Percentiles rank a stretch among this genome's conserved stretches.
Conservation (phyloP, 1,139 yeast species). For the Lodderomyces jiufengensis region DNA sequence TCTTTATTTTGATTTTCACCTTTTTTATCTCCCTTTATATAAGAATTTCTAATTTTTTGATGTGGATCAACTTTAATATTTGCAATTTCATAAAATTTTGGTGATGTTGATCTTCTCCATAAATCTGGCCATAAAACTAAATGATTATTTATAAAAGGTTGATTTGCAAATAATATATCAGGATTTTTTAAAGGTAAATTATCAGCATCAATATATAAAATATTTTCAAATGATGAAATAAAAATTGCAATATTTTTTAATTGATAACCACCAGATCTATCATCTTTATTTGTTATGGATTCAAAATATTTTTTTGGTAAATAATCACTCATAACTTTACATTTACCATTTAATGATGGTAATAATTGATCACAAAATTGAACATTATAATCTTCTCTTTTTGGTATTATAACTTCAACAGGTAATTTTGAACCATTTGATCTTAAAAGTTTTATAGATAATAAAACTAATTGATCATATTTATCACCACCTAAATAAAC, state of each 20-base stretch:
- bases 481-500: conserved; percentile 63
- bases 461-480: conserved; percentile 51
- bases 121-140: conserved; percentile 39
- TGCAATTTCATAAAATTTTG: conserved; percentile 30
- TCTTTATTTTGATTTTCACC: conserved; percentile 15
- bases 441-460: conserved; percentile 54
- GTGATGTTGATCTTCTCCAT: conserved; percentile 40
- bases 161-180: conserved; percentile 27
- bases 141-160: conserved; percentile 27
- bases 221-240: conserved; percentile 30
- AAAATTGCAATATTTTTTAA: conserved; percentile 33
- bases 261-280: conserved; percentile 27
- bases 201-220: conserved; percentile 37
- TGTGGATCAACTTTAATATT: conserved; percentile 20
- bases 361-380: conserved; percentile 29
- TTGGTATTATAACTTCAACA: conserved; percentile 47
- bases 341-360: conserved; percentile 29
- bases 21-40: conserved; percentile 24
- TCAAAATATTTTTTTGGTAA: conserved; percentile 21
- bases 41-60: conserved; percentile 24
- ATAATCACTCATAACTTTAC: conserved; percentile 32
- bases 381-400: conserved; percentile 25
- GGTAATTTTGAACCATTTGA: conserved; percentile 54
- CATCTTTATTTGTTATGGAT: neutral
- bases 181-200: conserved; percentile 34